Conservation (phyloP, 805 yeast species). For the Yarrowia phangngaensis region DNA sequence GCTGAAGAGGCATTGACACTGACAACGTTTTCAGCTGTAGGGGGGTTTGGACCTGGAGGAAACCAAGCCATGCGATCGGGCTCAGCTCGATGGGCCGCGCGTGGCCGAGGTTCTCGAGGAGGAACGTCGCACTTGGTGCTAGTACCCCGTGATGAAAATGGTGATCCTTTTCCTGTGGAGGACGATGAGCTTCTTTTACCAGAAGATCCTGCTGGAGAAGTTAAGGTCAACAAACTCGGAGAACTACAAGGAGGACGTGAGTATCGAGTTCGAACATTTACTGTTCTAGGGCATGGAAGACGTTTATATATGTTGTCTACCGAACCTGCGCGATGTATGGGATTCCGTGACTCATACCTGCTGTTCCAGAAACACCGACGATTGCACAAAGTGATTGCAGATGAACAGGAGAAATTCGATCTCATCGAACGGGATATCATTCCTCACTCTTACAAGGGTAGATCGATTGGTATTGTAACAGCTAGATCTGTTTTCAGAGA, state of each 20-base stretch:
- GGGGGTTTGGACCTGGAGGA: constrained; percentile 30
- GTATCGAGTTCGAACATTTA: constrained; percentile 53
- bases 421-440: constrained; percentile 74
- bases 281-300: constrained; percentile 55
- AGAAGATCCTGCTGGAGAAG: constrained; percentile 74
- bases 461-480: constrained; percentile 84
- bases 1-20: constrained; percentile 30
- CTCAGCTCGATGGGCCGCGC: constrained; percentile 29
- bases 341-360: constrained; percentile 86
- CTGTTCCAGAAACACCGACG: constrained; percentile 81
- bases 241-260: constrained; percentile 65
- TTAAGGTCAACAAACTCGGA: constrained; percentile 66
- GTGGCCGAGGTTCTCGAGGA: constrained; percentile 29
- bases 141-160: constrained; percentile 58
- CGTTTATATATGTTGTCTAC: constrained; percentile 85
- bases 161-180: constrained; percentile 57
- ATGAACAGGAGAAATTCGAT: constrained; percentile 76
- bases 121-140: constrained; percentile 33
- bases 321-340: constrained; percentile 93
- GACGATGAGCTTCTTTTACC: constrained; percentile 77
- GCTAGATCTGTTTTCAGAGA: constrained; percentile 87
- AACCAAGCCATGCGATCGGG: constrained; percentile 29
- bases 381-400: constrained; percentile 66
- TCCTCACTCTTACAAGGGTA: constrained; percentile 86
- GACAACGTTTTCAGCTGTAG: constrained; percentile 28